phyloP scores from a whole-genome alignment of 495 filamentous ascomycete genomes.

The Tuber umbilicatum region DNA sequence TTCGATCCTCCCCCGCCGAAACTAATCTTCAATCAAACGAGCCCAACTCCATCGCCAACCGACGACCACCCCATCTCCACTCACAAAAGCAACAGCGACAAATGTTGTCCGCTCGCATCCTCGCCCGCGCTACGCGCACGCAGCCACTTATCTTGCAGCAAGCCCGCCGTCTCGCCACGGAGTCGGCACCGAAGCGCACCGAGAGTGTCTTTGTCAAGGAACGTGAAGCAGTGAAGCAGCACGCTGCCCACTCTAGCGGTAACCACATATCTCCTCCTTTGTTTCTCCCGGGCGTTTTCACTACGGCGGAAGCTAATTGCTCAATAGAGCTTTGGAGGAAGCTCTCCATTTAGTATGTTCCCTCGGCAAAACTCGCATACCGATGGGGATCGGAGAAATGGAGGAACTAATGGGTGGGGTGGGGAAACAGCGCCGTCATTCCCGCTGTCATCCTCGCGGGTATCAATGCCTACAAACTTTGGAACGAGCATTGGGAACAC shows the following conservation, averaged over 20 bases:
- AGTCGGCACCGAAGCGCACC: slow-evolving; percentile 42
- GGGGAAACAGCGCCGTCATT: slow-evolving; percentile 54
- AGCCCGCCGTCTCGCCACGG: slow-evolving; percentile 31
- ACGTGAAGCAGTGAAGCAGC: slow-evolving; percentile 73
- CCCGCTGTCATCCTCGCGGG: slow-evolving; percentile 63
- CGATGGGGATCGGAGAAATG: slow-evolving; percentile 11
- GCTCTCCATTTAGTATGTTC: slow-evolving; percentile 78
- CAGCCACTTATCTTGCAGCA: slow-evolving; percentile 51
- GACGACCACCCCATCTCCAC: background rate
- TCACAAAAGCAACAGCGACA: slow-evolving; percentile 12
- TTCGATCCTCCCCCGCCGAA: background rate
- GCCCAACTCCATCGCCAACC: background rate
- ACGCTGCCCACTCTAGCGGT: slow-evolving; percentile 75
- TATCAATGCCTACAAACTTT: slow-evolving; percentile 78
- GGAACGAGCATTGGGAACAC: slow-evolving; percentile 95
- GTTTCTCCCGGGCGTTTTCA: background rate
- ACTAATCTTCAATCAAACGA: background rate
- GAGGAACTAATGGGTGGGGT: slow-evolving; percentile 16
- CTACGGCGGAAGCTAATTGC: slow-evolving; percentile 5
- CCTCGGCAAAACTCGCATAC: slow-evolving; percentile 3
- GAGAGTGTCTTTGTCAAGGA: slow-evolving; percentile 88
- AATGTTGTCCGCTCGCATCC: slow-evolving; percentile 29
- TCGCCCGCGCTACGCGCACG: slow-evolving; percentile 50
- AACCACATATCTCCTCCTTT: slow-evolving; percentile 39
- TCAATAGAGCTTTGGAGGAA: slow-evolving; percentile 81